Evolutionary conservation across 352 stramenopile species (phyloP), one percentile per base, ranked within the genome.

Genomic region (Phytopythium delawarense): DNA sequence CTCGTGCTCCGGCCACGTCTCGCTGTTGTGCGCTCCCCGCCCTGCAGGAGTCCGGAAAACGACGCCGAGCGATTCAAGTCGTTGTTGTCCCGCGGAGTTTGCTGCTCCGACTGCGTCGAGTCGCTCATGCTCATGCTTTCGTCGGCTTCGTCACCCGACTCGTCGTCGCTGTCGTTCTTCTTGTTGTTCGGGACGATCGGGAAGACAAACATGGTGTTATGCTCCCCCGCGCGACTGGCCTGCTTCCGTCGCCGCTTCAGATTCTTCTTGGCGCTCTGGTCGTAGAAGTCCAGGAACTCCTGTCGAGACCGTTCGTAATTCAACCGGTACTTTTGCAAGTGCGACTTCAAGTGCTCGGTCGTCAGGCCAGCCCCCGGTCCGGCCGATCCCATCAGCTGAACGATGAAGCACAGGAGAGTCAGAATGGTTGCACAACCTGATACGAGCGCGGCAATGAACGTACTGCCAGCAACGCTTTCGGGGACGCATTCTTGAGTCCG

Each of bases 251-350:
- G 72, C 0, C 82, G 70, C 57, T 87, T 86, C 40, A 82, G 66
- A 63, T 84, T 84, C 44, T 76, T 76, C 59, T 83, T 82, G 15
- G 81, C 72, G 54, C 81, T 94, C 49, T 88, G 79, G 62, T 96
- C 84, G 64, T 91, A 94, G 59, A 87, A 92, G 64, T 91, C 82
- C 37, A 96, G 79, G 59, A 96, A 96, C 68, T 96, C 84, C 64
- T 79, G 71, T 8, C 87, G 80, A 34, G 87, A 96, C 34, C 81
- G 81, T 53, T 96, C 85, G 63, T 94, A 94, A 57, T 96, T 93
- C 57, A 94, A 81, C 20, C 87, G 84, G 69, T 93, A 96, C 67
- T 96, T 96, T 64, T 96, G 87, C 67, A 96, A 50, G 67, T 96
- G 87, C 52, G 83, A 93, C 72, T 96, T 96, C 32, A 96, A 70